Evolutionary conservation across 352 stramenopile species (phyloP), one percentile per base, ranked within the genome.

Genomic region (Globisporangium polare): DNA sequence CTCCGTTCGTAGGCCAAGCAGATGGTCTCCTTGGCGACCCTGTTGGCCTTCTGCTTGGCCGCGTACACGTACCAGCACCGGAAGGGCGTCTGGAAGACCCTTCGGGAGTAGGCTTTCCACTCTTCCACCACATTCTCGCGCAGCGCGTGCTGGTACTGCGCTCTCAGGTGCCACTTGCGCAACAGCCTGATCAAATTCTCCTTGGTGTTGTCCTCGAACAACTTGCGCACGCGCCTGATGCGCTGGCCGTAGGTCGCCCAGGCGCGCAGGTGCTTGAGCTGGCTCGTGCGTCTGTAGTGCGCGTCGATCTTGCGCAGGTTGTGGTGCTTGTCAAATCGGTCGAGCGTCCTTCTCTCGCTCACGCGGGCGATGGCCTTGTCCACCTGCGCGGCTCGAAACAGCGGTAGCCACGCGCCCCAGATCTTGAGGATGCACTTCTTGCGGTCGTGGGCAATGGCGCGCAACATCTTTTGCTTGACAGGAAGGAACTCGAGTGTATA

Each of bases 1-100:
- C 84, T 71, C 0, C 82, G 78, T 52, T 86, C 70, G 65, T 89
- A 93, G 17, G 84, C 84, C 0, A 82, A 62, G 31, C 83, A 91
- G 49, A 93, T 84, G 39, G 66, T 80, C 47, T 87, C 75, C 53
- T 89, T 85, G 1, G 84, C 74, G 1, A 56, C 52, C n/a, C 78
- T 75, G 45, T 65, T 59, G 1, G 71, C 66, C 4, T 78, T 79
- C 27, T 69, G 68, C 3, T 73, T 50, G 5, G 71, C 66, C 24
- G 75, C 73, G 46, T 71, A 81, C 9, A 80, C 72, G 57, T 86
- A 88, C 81, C 84, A 93, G 26, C 70, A 72, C 50, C 82, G 71
- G 45, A 93, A 93, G 18, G 84, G 84, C 47, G 84, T 90, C 62
- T 83, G 80, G 58, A 80, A 91, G 18, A 92, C 73, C 13, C 83